Base-by-base conservation (phyloP, 2,329 filamentous ascomycete genomes). In the Aureobasidium sp. region DNA sequence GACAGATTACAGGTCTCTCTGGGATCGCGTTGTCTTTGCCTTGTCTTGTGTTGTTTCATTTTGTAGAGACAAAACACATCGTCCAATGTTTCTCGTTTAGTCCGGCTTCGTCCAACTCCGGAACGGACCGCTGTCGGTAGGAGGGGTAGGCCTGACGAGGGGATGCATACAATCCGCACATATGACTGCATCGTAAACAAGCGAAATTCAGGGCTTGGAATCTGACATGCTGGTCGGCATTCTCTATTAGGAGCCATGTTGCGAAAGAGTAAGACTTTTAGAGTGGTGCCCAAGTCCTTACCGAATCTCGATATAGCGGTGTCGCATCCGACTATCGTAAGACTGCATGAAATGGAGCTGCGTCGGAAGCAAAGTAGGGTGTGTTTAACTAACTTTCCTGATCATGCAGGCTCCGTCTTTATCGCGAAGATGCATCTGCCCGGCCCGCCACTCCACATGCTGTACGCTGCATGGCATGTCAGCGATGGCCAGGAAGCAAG, bases 1-100 rank as follows among this genome's bases (percentile, higher is more conserved):
- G 53, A 57, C 53, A 57, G 41, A 57, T 57, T 45, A 27, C 39
- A 57, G n/a, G 39, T 57, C 39, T 57, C n/a, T 57, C n/a, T 57
- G 9, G 27, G 41, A 57, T 57, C 53, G 27, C n/a, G 53, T 34
- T 44, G 39, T 21, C 41, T 36, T 32, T 57, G 29, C 29, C 29
- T 21, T 41, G 50, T 52, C 41, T 54, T 49, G 44, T 47, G 44
- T 15, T 48, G 53, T 57, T 57, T 57, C 53, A 57, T 44, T 57
- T 57, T 45, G 13, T 5, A 54, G 41, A 57, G 41, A 45, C 53
- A 45, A 57, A 36, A 57, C 53, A 45, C 29, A 45, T 44, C 53
- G 53, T 54, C 32, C 53, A 57, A 44, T 57, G 41, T 48, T 59
- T 48, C 44, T 59, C 42, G 21, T 34, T 30, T 59, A 48, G 54